phyloP scores from a whole-genome alignment of 257 asterid species.

The Buddleja alternifolia region DNA sequence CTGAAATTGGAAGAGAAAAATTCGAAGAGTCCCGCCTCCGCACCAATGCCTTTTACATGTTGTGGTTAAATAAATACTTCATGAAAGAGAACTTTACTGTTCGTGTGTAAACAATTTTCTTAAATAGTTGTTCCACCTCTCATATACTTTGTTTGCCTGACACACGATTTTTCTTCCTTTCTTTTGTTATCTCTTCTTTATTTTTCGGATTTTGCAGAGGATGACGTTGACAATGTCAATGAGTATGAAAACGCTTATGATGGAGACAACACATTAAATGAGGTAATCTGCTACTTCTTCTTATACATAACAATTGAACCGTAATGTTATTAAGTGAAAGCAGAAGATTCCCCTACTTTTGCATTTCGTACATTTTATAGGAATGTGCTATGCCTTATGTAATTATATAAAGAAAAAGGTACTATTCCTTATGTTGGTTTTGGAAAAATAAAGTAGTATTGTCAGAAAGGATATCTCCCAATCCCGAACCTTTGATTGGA shows the following conservation, averaged over 20 bases:
- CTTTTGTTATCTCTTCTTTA: too few relatives aligned
- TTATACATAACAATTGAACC: slow-evolving; percentile 7
- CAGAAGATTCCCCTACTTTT: slow-evolving; percentile 2
- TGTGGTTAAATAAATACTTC: too few relatives aligned
- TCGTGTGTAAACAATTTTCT: neutral
- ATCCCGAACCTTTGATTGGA: neutral
- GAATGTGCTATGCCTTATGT: neutral
- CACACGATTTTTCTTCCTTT: too few relatives aligned
- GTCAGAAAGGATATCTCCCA: neutral
- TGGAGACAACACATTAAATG: slow-evolving; percentile 29
- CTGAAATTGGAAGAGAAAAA: too few relatives aligned
- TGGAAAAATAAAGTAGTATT: neutral
- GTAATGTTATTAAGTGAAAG: slow-evolving; percentile 9
- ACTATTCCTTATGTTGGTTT: neutral
- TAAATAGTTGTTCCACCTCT: neutral
- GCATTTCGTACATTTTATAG: neutral
- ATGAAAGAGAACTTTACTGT: neutral
- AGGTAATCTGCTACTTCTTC: slow-evolving; percentile 38
- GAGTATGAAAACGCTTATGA: slow-evolving; percentile 25
- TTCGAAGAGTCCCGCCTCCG: too few relatives aligned
- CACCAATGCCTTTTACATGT: too few relatives aligned
- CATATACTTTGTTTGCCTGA: too few relatives aligned
- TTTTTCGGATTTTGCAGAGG: slow-evolving; percentile 35
- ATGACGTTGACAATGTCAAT: slow-evolving; percentile 41
- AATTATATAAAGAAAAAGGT: too few relatives aligned